These are phyloP conservation scores for Cordyceps tenuipes DNA, from an alignment of 2,329 filamentous ascomycete genomes.

Conservation along the genomic window DNA sequence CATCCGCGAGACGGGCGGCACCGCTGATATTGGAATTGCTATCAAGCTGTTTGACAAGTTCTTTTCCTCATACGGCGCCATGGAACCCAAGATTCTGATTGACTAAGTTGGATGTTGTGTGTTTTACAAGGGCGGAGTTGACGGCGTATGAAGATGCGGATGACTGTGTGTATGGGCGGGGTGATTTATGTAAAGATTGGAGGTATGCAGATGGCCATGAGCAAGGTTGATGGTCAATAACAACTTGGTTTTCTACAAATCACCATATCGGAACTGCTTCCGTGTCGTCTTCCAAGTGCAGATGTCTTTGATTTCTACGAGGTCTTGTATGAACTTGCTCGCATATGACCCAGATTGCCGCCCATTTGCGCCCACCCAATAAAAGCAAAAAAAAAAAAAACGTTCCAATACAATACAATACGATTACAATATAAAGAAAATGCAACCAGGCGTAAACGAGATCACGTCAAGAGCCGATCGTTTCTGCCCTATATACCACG, in stretches of 20 bases:
- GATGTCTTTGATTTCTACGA: background rate
- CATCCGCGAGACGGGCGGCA: slow-evolving; percentile 86
- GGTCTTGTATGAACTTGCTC: background rate
- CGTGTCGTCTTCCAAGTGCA: background rate
- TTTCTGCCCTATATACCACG: background rate
- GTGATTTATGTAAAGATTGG: background rate
- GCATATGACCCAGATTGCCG: background rate
- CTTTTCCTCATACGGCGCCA: slow-evolving; percentile 71
- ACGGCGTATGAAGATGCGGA: no score
- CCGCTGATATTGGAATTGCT: slow-evolving; percentile 78
- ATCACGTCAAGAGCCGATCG: no score
- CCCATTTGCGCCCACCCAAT: background rate
- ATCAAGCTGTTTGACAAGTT: slow-evolving; percentile 83
- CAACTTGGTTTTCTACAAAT: background rate
- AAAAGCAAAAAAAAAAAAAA: background rate
- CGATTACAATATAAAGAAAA: background rate
- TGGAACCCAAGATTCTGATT: slow-evolving; percentile 76
- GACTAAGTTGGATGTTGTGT: slow-evolving; percentile 43
- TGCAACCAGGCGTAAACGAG: background rate
- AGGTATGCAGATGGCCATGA: background rate
- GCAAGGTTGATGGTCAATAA: background rate
- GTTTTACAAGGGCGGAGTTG: no score
- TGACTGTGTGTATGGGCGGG: background rate
- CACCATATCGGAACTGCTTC: background rate
- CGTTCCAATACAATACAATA: background rate